Evolutionary conservation across 495 filamentous ascomycete species (phyloP).

Genomic region (Penicillium goetzii): DNA sequence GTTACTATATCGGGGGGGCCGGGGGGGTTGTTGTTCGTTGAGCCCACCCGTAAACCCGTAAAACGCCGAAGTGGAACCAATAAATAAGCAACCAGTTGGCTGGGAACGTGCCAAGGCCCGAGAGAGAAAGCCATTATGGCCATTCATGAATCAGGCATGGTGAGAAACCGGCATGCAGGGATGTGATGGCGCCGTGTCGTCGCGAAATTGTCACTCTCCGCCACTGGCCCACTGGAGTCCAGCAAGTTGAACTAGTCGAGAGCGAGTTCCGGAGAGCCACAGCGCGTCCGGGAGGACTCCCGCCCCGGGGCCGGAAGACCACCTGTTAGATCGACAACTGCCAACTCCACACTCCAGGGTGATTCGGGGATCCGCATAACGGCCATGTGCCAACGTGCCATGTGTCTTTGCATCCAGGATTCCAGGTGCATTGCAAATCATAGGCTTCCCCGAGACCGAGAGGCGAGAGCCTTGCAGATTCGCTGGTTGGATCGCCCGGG

Average conservation of each 20-base stretch:
- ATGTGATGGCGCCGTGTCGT: slow-evolving; percentile 6
- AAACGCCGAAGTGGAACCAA: not conserved
- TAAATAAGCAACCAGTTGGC: slow-evolving; percentile 3
- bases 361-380: slow-evolving; percentile 9
- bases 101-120: not conserved
- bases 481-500: slow-evolving; percentile 6
- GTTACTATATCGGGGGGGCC: not conserved
- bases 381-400: slow-evolving; percentile 9
- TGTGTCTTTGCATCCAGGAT: slow-evolving; percentile 6
- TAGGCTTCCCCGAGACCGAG: not conserved
- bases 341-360: slow-evolving; percentile 6
- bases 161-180: slow-evolving; percentile 3
- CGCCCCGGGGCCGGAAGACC: not conserved
- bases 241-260: not conserved
- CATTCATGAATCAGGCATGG: slow-evolving; percentile 6
- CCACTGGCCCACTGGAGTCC: not conserved
- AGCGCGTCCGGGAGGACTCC: slow-evolving; percentile 6
- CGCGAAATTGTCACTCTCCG: not conserved
- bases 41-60: slow-evolving; percentile 2
- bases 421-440: slow-evolving; percentile 10
- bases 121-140: slow-evolving; percentile 1
- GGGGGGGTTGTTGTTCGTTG: not conserved
- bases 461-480: not conserved
- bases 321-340: slow-evolving; percentile 10
- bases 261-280: not conserved